These are phyloP conservation scores for Coleophoma crateriformis DNA, from an alignment of 2,329 filamentous ascomycete species.

Conservation along the genomic window DNA sequence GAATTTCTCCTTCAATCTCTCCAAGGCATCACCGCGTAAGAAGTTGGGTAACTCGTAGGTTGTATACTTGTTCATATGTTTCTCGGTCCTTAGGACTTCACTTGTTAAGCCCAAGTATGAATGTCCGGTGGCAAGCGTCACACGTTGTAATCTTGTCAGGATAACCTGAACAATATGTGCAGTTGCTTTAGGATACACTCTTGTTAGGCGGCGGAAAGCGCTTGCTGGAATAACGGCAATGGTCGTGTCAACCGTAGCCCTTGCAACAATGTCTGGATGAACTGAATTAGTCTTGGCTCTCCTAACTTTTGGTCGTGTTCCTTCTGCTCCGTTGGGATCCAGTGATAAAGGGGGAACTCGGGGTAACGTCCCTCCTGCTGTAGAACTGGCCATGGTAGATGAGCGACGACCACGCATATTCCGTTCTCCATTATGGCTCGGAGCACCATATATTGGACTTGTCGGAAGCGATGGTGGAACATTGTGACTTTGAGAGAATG, in stretches of 20 bases:
- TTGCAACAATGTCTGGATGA: constrained; percentile 94
- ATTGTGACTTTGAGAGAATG: constrained; percentile 19
- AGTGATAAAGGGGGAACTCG: constrained; percentile 72
- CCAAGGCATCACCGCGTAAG: constrained; percentile 75
- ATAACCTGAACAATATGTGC: constrained; percentile 98
- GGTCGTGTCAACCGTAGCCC: constrained; percentile 92
- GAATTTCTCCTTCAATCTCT: constrained; percentile 90
- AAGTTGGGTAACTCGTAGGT: constrained; percentile 88
- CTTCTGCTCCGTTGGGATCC: constrained; percentile 35
- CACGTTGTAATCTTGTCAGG: constrained; percentile 85
- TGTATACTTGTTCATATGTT: constrained; percentile 89
- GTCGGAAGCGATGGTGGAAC: constrained; percentile 25
- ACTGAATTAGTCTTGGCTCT: constrained; percentile 63
- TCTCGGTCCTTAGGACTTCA: constrained; percentile 88
- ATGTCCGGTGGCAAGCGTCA: constrained; percentile 91
- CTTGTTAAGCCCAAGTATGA: constrained; percentile 88
- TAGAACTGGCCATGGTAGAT: constrained; percentile 23
- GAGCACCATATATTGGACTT: constrained; percentile 23
- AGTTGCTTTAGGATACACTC: constrained; percentile 92
- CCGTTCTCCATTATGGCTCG: constrained; percentile 33
- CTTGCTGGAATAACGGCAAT: constrained; percentile 98
- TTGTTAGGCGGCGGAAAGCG: constrained; percentile 86
- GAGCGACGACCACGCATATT: constrained; percentile 42
- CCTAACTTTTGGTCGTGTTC: constrained; percentile 29
- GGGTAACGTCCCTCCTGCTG: constrained; percentile 37